Percentiles rank a stretch among this genome's conserved stretches.
phyloP scores from a whole-genome alignment of 345 rosid species.

The Turritis glabra region DNA sequence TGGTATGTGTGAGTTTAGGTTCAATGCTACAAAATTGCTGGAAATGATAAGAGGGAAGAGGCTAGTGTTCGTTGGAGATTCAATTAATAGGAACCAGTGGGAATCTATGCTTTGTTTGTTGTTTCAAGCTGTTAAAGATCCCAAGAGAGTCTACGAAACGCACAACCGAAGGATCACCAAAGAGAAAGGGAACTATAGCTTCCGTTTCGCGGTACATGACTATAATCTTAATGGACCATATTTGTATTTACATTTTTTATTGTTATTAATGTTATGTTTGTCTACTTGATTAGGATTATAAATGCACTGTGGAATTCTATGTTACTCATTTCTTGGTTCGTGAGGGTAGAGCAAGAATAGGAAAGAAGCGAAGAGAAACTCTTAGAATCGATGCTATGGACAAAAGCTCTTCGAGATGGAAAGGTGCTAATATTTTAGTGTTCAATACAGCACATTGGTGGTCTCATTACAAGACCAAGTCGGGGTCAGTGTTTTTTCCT shows the following conservation, averaged over 20 bases:
- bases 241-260: background rate
- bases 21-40: slow-evolving; percentile 79
- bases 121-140: slow-evolving; percentile 70
- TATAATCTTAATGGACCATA: background rate
- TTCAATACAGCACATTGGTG: slow-evolving; percentile 99
- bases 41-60: slow-evolving; percentile 83
- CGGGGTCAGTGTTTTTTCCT: slow-evolving; percentile 60
- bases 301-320: slow-evolving; percentile 85
- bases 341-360: slow-evolving; percentile 79
- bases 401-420: slow-evolving; percentile 90
- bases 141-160: slow-evolving; percentile 79
- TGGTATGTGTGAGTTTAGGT: slow-evolving; percentile 45
- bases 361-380: slow-evolving; percentile 67
- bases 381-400: slow-evolving; percentile 83
- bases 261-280: slow-evolving; percentile 1
- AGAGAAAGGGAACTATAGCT: slow-evolving; percentile 83
- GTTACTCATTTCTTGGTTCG: slow-evolving; percentile 83
- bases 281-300: slow-evolving; percentile 64
- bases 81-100: slow-evolving; percentile 94
- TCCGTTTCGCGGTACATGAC: slow-evolving; percentile 68
- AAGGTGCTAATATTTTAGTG: slow-evolving; percentile 81
- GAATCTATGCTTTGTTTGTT: slow-evolving; percentile 93
- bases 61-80: slow-evolving; percentile 93
- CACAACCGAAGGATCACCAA: slow-evolving; percentile 79
- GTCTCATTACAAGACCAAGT: slow-evolving; percentile 91